phyloP scores from a whole-genome alignment of 164 flowering plant species.

The Magnolia changhungtana region DNA sequence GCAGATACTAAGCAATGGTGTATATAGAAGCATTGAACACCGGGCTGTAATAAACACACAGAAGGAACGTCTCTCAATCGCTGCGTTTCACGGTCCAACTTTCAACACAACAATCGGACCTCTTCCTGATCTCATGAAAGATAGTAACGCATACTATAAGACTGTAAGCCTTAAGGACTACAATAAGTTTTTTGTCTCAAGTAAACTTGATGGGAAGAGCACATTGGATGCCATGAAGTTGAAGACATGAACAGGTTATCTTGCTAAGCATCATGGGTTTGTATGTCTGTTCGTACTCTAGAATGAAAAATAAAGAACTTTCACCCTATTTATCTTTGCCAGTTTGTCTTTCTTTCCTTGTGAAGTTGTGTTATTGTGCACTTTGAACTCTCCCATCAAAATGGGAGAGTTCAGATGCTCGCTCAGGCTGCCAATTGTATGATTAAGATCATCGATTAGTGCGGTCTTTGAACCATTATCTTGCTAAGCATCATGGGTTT shows the following conservation, averaged over 20 bases:
- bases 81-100: constrained; percentile 38
- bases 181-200: constrained; percentile 2
- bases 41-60: constrained; percentile 39
- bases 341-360: no score
- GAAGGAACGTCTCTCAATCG: constrained; percentile 44
- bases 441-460: no score
- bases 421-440: no score
- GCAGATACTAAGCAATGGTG: constrained; percentile 54
- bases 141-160: constrained; percentile 15
- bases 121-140: constrained; percentile 24
- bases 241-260: background rate
- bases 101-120: constrained; percentile 27
- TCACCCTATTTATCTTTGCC: no score
- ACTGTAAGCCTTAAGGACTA: constrained; percentile 23
- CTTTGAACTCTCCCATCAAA: no score
- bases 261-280: background rate
- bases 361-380: no score
- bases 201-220: constrained; percentile 23
- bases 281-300: background rate
- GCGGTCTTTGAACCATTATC: no score
- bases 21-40: constrained; percentile 49
- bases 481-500: background rate
- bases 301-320: no score
- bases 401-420: no score
- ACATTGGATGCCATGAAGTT: constrained; percentile 13